These are phyloP conservation scores for Lecanosticta acicola DNA, from an alignment of 2,329 filamentous ascomycete genomes.

Conservation along the genomic window DNA sequence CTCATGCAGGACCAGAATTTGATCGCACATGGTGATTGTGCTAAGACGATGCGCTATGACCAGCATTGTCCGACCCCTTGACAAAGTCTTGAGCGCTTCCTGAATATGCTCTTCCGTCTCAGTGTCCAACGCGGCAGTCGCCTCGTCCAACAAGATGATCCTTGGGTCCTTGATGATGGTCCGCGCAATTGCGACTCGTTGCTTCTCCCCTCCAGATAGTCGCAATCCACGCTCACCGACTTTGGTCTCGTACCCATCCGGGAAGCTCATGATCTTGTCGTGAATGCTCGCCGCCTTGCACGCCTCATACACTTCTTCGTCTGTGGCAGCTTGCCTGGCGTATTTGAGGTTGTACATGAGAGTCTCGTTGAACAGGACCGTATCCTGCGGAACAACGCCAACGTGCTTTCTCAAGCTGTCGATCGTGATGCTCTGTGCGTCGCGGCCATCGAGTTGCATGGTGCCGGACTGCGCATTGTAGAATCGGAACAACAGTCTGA, in stretches of 20 bases:
- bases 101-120: constrained; percentile 93
- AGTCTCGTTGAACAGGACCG: constrained; percentile 88
- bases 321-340: constrained; percentile 71
- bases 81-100: constrained; percentile 73
- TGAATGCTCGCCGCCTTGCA: constrained; percentile 86
- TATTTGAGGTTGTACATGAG: constrained; percentile 94
- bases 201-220: constrained; percentile 85
- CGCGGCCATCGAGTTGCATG: constrained; percentile 77
- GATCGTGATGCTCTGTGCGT: constrained; percentile 76
- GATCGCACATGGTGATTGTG: constrained; percentile 52
- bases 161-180: constrained; percentile 88
- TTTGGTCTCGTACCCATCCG: constrained; percentile 81
- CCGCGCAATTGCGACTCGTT: constrained; percentile 86
- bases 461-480: constrained; percentile 78
- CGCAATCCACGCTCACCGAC: constrained; percentile 85
- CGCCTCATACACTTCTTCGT: constrained; percentile 75
- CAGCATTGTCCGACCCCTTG: constrained; percentile 80
- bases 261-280: constrained; percentile 83
- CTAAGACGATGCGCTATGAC: constrained; percentile 76
- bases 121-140: constrained; percentile 83
- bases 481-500: constrained; percentile 92
- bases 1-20: constrained; percentile 51
- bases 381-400: constrained; percentile 95
- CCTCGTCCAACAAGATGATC: constrained; percentile 90
- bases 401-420: constrained; percentile 89